A percentile compares a stretch with the other conserved stretches of the same genome.
phyloP scores from a whole-genome alignment of 805 yeast species.

The Yarrowia sp. region DNA sequence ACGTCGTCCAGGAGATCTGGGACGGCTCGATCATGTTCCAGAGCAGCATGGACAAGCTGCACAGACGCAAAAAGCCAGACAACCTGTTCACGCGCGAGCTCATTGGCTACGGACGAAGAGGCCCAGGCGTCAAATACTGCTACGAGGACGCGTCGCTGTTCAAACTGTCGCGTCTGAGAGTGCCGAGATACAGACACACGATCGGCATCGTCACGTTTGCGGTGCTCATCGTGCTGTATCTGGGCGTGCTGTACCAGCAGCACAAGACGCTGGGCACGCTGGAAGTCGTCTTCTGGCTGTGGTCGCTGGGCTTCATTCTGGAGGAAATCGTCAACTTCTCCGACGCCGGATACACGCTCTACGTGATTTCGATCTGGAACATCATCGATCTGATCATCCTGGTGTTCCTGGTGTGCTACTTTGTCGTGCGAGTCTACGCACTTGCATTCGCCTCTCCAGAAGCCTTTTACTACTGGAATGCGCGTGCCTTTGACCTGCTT shows the following conservation, averaged over 20 bases:
- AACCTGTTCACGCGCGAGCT: conserved; percentile 29
- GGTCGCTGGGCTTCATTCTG: conserved; percentile 49
- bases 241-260: conserved; percentile 34
- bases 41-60: conserved; percentile 41
- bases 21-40: conserved; percentile 50
- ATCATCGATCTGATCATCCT: conserved; percentile 48
- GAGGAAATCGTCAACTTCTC: conserved; percentile 48
- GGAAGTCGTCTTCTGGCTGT: conserved; percentile 46
- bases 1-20: conserved; percentile 50
- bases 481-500: conserved; percentile 36
- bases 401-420: conserved; percentile 42
- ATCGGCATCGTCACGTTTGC: conserved; percentile 37
- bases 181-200: conserved; percentile 42
- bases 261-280: conserved; percentile 30
- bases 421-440: conserved; percentile 32
- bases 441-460: conserved; percentile 8
- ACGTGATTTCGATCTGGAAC: conserved; percentile 54
- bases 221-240: conserved; percentile 38
- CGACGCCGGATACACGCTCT: conserved; percentile 47
- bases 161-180: conserved; percentile 43
- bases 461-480: background rate
- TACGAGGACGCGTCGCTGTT: conserved; percentile 40
- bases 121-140: conserved; percentile 40
- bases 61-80: conserved; percentile 36
- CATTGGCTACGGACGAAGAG: conserved; percentile 35